Conservation (phyloP, 2,329 filamentous ascomycete species). For the Aspergillus ustus region DNA sequence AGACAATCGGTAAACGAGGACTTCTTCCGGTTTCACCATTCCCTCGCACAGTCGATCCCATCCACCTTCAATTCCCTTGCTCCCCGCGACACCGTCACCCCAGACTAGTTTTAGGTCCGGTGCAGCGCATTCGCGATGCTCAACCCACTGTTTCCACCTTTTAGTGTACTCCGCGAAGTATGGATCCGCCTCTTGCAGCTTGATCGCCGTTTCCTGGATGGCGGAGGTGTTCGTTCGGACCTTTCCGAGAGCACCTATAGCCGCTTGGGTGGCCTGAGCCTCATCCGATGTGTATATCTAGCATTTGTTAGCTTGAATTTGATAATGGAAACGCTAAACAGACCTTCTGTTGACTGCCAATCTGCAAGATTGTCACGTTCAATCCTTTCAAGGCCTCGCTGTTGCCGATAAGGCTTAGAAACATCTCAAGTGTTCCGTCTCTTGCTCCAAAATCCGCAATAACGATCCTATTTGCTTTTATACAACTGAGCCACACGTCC, state of each 20-base stretch:
- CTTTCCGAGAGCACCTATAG: not conserved
- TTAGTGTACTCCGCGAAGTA: not conserved
- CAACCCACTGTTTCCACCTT: constrained; percentile 7
- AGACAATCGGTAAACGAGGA: not conserved
- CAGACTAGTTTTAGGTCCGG: constrained; percentile 9
- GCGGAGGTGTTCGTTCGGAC: not conserved
- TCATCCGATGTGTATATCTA: not conserved
- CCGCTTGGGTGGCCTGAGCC: not conserved
- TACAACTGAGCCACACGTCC: constrained; percentile 17
- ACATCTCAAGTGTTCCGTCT: not conserved
- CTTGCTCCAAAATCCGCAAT: constrained; percentile 26
- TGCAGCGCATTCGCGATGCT: not conserved
- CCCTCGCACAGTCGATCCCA: not conserved
- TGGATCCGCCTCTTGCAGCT: not conserved
- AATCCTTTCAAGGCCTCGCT: not conserved
- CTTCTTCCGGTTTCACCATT: not conserved
- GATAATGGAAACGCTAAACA: not conserved
- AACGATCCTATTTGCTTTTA: constrained; percentile 19
- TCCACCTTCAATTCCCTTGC: not conserved
- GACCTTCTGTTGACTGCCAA: constrained; percentile 27
- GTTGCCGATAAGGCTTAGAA: constrained; percentile 13
- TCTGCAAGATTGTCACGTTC: constrained; percentile 17
- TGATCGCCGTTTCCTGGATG: not conserved
- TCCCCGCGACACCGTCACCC: constrained; percentile 3
- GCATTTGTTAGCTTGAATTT: not conserved